Percentiles rank a stretch among this genome's conserved stretches.
phyloP scores from a whole-genome alignment of 192 early-diverging fungal genomes.

The Phycomyces blakesleeanus region DNA sequence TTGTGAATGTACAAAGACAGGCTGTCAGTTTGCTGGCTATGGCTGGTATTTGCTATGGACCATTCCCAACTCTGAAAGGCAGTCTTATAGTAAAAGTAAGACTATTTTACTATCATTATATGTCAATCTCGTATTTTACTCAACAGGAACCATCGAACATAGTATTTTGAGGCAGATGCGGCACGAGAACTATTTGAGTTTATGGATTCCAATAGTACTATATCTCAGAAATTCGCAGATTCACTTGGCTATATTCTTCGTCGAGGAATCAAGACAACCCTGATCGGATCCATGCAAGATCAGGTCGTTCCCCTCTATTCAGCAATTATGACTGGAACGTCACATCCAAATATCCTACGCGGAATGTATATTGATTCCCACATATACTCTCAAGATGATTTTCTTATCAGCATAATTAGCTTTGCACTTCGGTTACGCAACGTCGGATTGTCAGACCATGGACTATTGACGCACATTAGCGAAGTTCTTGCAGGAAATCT shows the following conservation, averaged over 20 bases:
- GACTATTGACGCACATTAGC: conserved; percentile 78
- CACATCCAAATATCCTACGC: conserved; percentile 82
- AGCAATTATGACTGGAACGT: conserved; percentile 59
- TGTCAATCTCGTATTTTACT: no score
- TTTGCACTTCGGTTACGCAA: conserved; percentile 89
- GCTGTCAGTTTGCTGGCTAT: conserved; percentile 79
- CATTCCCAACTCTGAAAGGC: conserved; percentile 78
- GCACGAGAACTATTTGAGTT: conserved; percentile 94
- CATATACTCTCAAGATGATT: conserved; percentile 76
- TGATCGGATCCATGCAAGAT: conserved; percentile 89
- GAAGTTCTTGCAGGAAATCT: conserved; percentile 85
- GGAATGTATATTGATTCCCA: conserved; percentile 86
- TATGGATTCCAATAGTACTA: conserved; percentile 70
- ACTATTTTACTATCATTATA: no score
- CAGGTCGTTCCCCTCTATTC: conserved; percentile 94
- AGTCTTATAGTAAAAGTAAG: conserved; percentile 70
- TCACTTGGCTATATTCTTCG: conserved; percentile 66
- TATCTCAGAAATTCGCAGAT: conserved; percentile 67
- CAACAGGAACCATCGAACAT: not conserved
- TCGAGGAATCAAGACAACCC: conserved; percentile 67
- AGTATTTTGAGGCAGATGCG: conserved; percentile 84
- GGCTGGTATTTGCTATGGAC: conserved; percentile 92
- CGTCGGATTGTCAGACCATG: conserved; percentile 82
- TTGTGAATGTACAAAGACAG: conserved; percentile 66
- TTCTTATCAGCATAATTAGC: conserved; percentile 81